These are phyloP conservation scores for Kwoniella mangroviensis DNA, from an alignment of 768 basidiomycete species.

Conservation along the genomic window DNA sequence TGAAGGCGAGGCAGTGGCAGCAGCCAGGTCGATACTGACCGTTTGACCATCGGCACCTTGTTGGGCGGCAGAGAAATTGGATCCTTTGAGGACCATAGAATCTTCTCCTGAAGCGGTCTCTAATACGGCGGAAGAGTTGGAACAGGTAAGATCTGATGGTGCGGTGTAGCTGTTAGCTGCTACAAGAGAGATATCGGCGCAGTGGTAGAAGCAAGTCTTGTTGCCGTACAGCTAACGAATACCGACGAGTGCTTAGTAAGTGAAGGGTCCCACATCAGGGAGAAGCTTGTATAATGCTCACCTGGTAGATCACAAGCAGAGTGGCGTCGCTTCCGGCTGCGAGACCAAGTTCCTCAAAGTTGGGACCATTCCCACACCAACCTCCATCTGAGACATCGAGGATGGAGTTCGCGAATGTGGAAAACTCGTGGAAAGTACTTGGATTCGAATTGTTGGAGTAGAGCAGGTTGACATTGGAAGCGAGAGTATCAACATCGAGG, in stretches of 20 bases:
- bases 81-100: constrained; percentile 18
- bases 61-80: constrained; percentile 17
- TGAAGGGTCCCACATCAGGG: neutral
- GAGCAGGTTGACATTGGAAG: constrained; percentile 33
- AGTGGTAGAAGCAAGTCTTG: constrained; percentile 33
- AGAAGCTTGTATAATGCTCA: constrained; percentile 3
- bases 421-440: constrained; percentile 35
- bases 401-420: constrained; percentile 29
- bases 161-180: constrained; percentile 24
- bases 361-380: constrained; percentile 36
- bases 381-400: constrained; percentile 28
- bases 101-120: constrained; percentile 28
- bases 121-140: constrained; percentile 33
- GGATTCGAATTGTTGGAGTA: constrained; percentile 29
- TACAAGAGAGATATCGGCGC: constrained; percentile 45
- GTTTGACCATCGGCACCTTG: constrained; percentile 12
- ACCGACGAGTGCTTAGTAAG: neutral
- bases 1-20: constrained; percentile 4
- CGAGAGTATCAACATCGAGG: constrained; percentile 29
- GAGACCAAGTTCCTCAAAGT: constrained; percentile 35
- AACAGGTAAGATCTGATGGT: constrained; percentile 31
- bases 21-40: constrained; percentile 9
- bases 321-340: constrained; percentile 30
- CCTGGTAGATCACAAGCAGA: constrained; percentile 35
- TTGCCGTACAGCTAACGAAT: constrained; percentile 28